These are phyloP conservation scores for Irpex sp. DNA, from an alignment of 1,284 basidiomycete genomes.

Conservation along the genomic window DNA sequence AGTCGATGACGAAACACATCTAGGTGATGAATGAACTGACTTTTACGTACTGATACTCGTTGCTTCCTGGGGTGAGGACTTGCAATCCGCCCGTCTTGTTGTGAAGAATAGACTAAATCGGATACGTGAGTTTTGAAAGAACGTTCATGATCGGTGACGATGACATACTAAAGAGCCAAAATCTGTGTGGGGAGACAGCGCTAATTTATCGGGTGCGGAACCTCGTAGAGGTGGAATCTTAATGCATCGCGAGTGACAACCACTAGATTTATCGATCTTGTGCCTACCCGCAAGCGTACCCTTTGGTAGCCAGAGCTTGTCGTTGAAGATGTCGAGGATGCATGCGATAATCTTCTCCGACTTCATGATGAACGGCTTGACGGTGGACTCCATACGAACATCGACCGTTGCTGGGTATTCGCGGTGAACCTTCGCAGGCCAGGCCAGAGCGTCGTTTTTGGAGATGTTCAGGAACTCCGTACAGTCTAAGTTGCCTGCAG, in stretches of 20 bases:
- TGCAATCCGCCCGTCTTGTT: constrained; percentile 73
- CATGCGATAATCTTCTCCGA: constrained; percentile 30
- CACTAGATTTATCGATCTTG: constrained; percentile 28
- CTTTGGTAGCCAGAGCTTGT: constrained; percentile 28
- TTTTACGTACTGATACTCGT: constrained; percentile 65
- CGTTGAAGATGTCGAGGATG: constrained; percentile 30
- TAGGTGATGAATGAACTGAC: constrained; percentile 29
- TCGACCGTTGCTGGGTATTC: constrained; percentile 32
- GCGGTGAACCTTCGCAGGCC: constrained; percentile 27
- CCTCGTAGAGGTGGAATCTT: constrained; percentile 26
- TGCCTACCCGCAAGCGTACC: constrained; percentile 29
- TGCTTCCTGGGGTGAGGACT: constrained; percentile 57
- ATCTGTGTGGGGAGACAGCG: constrained; percentile 34
- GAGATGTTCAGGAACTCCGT: constrained; percentile 29
- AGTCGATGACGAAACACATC: constrained; percentile 25
- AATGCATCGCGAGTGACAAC: constrained; percentile 37
- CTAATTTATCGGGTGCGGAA: constrained; percentile 22
- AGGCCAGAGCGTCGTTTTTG: constrained; percentile 27
- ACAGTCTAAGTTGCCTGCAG: constrained; percentile 29
- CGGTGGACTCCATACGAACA: constrained; percentile 27
- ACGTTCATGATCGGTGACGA: constrained; percentile 26
- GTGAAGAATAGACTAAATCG: constrained; percentile 53
- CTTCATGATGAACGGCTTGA: constrained; percentile 31
- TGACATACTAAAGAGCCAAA: constrained; percentile 31
- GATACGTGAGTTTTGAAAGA: not conserved